Percentiles rank a stretch among this genome's conserved stretches.
Evolutionary conservation across 2,329 filamentous ascomycete genomes (phyloP).

Genomic region (Aspergillus novofumigatus): DNA sequence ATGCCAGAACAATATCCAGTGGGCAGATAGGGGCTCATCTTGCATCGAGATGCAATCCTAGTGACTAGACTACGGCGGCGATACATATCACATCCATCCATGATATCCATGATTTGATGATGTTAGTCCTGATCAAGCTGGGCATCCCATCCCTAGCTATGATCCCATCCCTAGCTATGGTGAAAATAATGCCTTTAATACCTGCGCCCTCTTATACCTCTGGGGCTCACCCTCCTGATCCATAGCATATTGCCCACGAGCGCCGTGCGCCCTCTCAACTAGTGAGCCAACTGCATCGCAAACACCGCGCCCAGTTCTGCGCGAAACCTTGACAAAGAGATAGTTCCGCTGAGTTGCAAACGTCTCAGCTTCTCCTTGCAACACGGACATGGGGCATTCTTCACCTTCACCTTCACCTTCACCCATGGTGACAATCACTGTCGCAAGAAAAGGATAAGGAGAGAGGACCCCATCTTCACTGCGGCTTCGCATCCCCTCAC

Average conservation of each 20-base stretch:
- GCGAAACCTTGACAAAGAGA: conserved; percentile 7
- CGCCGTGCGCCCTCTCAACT: conserved; percentile 7
- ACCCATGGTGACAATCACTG: conserved; percentile 1
- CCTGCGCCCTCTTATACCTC: too few relatives aligned
- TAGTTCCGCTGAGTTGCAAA: conserved; percentile 6
- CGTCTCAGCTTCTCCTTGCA: conserved; percentile 6
- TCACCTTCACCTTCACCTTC: neutral
- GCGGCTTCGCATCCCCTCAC: conserved; percentile 1
- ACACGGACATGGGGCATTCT: neutral
- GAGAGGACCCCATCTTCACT: neutral
- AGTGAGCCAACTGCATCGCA: conserved; percentile 10
- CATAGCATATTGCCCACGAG: neutral
- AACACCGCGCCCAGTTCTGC: conserved; percentile 3
- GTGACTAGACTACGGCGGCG: too few relatives aligned
- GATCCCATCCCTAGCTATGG: too few relatives aligned
- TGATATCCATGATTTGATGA: too few relatives aligned
- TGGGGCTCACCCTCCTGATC: too few relatives aligned
- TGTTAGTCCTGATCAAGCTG: too few relatives aligned
- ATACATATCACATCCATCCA: too few relatives aligned
- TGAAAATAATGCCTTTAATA: too few relatives aligned
- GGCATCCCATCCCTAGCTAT: too few relatives aligned
- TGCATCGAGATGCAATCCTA: too few relatives aligned
- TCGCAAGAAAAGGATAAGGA: conserved; percentile 1
- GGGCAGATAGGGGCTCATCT: too few relatives aligned
- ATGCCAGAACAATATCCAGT: too few relatives aligned